Conservation (phyloP, 176 grass and related monocot genomes). For the Eragrostis curvula region DNA sequence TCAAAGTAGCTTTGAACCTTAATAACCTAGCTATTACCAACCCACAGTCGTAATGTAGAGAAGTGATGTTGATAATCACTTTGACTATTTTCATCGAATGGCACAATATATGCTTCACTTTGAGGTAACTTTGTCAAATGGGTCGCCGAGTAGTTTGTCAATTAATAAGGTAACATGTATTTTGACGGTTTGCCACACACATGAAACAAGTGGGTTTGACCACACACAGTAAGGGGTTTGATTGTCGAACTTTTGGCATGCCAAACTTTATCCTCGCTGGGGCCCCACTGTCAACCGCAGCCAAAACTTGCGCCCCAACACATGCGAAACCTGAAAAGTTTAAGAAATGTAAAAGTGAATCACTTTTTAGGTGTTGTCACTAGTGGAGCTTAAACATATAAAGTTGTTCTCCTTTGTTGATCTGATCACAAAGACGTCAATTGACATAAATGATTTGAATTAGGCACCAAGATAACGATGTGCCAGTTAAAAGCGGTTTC, state of each 20-base stretch:
- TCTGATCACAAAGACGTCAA: too few species aligned
- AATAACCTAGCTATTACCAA: not conserved
- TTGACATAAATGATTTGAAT: too few species aligned
- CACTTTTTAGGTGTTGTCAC: too few species aligned
- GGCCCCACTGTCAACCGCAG: too few species aligned
- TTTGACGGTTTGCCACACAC: not conserved
- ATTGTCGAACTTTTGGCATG: not conserved
- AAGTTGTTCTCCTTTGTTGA: too few species aligned
- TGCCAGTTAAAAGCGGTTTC: too few species aligned
- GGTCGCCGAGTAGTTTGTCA: not conserved
- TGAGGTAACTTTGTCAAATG: not conserved
- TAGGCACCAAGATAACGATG: too few species aligned
- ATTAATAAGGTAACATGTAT: not conserved
- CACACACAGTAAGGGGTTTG: not conserved
- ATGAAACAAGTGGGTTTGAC: not conserved
- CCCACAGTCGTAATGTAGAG: not conserved
- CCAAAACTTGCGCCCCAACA: too few species aligned
- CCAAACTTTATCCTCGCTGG: not conserved
- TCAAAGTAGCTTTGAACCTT: not conserved
- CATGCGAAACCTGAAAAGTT: too few species aligned
- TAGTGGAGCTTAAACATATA: too few species aligned
- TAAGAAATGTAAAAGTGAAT: too few species aligned
- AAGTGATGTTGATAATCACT: slow-evolving; percentile 22
- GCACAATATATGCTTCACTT: not conserved
- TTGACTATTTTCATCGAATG: not conserved